phyloP scores from a whole-genome alignment of 2,329 filamentous ascomycete genomes.

The Dactylellina sp. region DNA sequence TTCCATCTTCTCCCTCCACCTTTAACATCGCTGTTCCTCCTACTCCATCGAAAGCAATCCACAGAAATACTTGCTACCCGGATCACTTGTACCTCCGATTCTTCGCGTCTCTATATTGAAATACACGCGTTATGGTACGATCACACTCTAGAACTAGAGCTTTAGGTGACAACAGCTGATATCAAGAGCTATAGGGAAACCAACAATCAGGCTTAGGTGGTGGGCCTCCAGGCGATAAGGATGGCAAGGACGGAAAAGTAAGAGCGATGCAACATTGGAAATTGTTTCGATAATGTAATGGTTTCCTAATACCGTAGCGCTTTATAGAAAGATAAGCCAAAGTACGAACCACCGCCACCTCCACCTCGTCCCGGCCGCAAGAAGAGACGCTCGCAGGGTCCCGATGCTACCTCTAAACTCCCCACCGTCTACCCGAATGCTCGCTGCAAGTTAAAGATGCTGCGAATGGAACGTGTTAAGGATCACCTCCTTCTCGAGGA shows the following conservation, averaged over 20 bases:
- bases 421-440: conserved; percentile 94
- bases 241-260: conserved; percentile 96
- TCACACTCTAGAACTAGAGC: conserved; percentile 7
- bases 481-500: conserved; percentile 96
- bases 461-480: conserved; percentile 98
- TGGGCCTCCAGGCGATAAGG: conserved; percentile 76
- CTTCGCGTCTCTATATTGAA: conserved; percentile 10
- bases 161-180: conserved; percentile 9
- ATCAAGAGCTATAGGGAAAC: conserved; percentile 72
- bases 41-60: background rate
- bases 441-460: conserved; percentile 94
- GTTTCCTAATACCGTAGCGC: conserved; percentile 12
- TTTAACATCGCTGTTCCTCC: conserved; percentile 20
- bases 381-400: conserved; percentile 96
- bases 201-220: conserved; percentile 88
- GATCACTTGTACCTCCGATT: background rate
- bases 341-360: conserved; percentile 98
- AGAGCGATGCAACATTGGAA: conserved; percentile 51
- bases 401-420: conserved; percentile 93
- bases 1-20: conserved; percentile 16
- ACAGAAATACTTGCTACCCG: background rate
- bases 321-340: conserved; percentile 95
- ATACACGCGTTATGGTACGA: conserved; percentile 55
- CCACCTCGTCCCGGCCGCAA: conserved; percentile 97
- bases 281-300: conserved; percentile 6